These are phyloP conservation scores for Ceratocystis destructans DNA, from an alignment of 2,329 filamentous ascomycete species.

Conservation along the genomic window DNA sequence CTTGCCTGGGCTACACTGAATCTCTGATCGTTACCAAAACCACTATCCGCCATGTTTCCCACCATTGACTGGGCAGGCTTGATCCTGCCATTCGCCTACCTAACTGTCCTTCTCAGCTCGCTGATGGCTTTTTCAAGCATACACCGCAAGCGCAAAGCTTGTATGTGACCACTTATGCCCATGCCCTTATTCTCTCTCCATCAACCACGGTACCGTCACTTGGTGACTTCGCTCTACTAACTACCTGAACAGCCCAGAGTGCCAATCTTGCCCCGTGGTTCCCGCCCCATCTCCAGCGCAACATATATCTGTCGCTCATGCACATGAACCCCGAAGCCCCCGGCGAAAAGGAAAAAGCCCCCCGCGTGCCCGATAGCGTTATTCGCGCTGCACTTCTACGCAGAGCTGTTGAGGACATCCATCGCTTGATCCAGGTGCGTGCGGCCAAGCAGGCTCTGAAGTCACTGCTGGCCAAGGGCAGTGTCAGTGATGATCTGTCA, in stretches of 20 bases:
- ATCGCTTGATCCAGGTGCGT: conserved; percentile 77
- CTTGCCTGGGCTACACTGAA: background rate
- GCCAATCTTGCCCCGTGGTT: conserved; percentile 92
- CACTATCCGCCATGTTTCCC: conserved; percentile 32
- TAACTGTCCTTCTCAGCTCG: conserved; percentile 73
- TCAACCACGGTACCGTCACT: background rate
- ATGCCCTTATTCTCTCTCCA: background rate
- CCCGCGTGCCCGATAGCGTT: conserved; percentile 65
- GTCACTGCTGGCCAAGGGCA: conserved; percentile 71
- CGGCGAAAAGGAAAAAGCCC: conserved; percentile 58
- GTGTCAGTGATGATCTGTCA: conserved; percentile 91
- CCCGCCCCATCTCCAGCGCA: conserved; percentile 73
- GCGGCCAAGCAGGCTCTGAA: conserved; percentile 78
- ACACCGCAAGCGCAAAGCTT: conserved; percentile 82
- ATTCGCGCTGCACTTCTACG: conserved; percentile 78
- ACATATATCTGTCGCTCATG: conserved; percentile 85
- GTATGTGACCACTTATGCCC: conserved; percentile 34
- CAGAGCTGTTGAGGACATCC: conserved; percentile 84
- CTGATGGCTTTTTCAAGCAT: conserved; percentile 84
- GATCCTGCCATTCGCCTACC: conserved; percentile 74
- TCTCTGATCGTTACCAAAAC: conserved; percentile 18
- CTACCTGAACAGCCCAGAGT: conserved; percentile 46
- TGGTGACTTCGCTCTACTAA: conserved; percentile 18
- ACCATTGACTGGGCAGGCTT: conserved; percentile 70
- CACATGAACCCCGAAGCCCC: conserved; percentile 55